phyloP scores from a whole-genome alignment of 495 filamentous ascomycete species.

The Schizothecium vesticola region DNA sequence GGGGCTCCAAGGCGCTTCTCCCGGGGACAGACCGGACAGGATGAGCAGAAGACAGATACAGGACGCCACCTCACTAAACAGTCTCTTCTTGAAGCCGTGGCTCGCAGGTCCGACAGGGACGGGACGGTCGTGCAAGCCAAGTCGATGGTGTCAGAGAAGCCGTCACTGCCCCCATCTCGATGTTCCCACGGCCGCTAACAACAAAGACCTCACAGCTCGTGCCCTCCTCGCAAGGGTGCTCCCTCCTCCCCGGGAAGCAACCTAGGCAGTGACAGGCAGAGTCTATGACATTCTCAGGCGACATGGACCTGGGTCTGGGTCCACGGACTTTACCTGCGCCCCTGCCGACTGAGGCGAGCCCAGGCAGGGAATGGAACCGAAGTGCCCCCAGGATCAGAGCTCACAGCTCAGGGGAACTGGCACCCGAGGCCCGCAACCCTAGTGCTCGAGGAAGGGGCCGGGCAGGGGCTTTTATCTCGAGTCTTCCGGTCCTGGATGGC shows the following conservation, averaged over 20 bases:
- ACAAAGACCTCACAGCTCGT: neutral
- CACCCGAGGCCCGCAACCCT: conserved; percentile 9
- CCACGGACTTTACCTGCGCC: neutral
- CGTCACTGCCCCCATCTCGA: neutral
- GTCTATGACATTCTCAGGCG: conserved; percentile 10
- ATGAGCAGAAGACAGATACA: conserved; percentile 4
- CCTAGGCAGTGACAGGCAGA: conserved; percentile 3
- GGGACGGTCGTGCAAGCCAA: conserved; percentile 5
- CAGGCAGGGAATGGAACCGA: neutral
- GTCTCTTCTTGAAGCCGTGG: neutral
- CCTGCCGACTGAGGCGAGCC: neutral
- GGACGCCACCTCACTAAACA: neutral
- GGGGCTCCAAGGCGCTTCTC: conserved; percentile 12
- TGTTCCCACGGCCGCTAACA: conserved; percentile 4
- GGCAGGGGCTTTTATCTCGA: neutral
- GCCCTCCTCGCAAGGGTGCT: neutral
- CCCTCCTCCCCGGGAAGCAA: conserved; percentile 7
- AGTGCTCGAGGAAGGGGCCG: neutral
- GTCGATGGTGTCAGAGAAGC: neutral
- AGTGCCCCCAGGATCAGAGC: neutral
- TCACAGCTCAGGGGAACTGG: neutral
- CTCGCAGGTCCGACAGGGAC: neutral
- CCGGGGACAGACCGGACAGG: neutral
- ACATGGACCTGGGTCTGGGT: conserved; percentile 2
- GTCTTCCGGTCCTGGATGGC: neutral